phyloP scores from a whole-genome alignment of 202 grass and related monocot genomes.

The Setaria viridis region DNA sequence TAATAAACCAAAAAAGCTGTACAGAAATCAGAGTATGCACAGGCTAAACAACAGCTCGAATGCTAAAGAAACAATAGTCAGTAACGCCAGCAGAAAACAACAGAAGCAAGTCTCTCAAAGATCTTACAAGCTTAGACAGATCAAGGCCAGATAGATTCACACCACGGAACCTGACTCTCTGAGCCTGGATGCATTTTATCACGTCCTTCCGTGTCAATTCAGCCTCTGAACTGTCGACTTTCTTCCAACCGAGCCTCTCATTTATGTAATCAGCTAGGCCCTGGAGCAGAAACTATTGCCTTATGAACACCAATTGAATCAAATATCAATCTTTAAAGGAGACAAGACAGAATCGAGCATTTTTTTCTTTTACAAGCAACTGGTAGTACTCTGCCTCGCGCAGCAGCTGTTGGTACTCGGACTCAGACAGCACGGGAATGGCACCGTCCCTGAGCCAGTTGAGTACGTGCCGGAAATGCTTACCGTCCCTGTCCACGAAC shows the following conservation, averaged over 20 bases:
- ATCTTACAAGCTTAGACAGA: constrained; percentile 88
- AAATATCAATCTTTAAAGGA: neutral
- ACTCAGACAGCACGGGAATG: constrained; percentile 61
- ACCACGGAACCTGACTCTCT: constrained; percentile 71
- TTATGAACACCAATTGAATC: neutral
- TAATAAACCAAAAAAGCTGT: neutral
- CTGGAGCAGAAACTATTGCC: constrained; percentile 44
- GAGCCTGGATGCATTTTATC: constrained; percentile 80
- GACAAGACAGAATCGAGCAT: neutral
- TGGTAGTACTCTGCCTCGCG: constrained; percentile 92
- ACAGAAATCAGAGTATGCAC: neutral
- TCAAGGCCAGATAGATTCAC: constrained; percentile 91
- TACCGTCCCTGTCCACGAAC: constrained; percentile 93
- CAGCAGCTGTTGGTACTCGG: constrained; percentile 73
- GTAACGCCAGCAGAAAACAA: constrained; percentile 12
- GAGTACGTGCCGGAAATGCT: constrained; percentile 90
- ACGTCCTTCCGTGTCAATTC: constrained; percentile 87
- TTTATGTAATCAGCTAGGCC: constrained; percentile 73
- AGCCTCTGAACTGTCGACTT: constrained; percentile 43
- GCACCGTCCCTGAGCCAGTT: constrained; percentile 88
- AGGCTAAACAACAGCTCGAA: constrained; percentile 18
- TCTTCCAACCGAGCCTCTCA: constrained; percentile 59
- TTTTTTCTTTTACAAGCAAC: constrained; percentile 63
- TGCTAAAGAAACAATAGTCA: neutral
- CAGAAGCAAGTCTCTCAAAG: neutral